A percentile compares a stretch with the other conserved stretches of the same genome.
Evolutionary conservation across 129 eudicot genomes (phyloP).

Genomic region (Pulicaria dysenterica): DNA sequence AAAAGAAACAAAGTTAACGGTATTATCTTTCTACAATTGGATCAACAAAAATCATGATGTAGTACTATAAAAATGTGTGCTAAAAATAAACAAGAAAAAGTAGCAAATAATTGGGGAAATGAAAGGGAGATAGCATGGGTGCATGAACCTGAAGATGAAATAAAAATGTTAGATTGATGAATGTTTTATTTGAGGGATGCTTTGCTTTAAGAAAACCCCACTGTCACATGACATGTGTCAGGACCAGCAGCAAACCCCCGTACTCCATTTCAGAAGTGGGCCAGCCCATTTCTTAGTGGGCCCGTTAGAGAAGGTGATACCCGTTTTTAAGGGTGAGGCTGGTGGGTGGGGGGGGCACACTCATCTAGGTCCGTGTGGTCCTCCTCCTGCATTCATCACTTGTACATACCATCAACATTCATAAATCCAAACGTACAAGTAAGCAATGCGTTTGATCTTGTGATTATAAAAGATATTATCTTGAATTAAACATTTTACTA

Average conservation of each 20-base stretch:
- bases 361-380: slow-evolving; percentile 32
- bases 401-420: slow-evolving; percentile 9
- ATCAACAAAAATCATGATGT: slow-evolving; percentile 1
- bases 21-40: not conserved
- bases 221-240: slow-evolving; percentile 50
- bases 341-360: slow-evolving; percentile 33
- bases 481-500: no score
- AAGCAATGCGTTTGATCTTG: no score
- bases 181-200: slow-evolving; percentile 27
- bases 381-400: slow-evolving; percentile 15
- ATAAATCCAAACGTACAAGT: not conserved
- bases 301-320: slow-evolving; percentile 26
- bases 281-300: slow-evolving; percentile 31
- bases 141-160: slow-evolving; percentile 29
- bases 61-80: slow-evolving; percentile 4
- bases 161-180: slow-evolving; percentile 6
- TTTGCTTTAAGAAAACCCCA: slow-evolving; percentile 48
- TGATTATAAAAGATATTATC: no score
- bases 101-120: not conserved
- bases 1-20: no score
- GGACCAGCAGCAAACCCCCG: slow-evolving; percentile 33
- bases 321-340: slow-evolving; percentile 19
- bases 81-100: not conserved
- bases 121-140: slow-evolving; percentile 22
- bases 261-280: slow-evolving; percentile 44